phyloP scores from a whole-genome alignment of 2,329 filamentous ascomycete species.

The Cladobotryum mycophilum region DNA sequence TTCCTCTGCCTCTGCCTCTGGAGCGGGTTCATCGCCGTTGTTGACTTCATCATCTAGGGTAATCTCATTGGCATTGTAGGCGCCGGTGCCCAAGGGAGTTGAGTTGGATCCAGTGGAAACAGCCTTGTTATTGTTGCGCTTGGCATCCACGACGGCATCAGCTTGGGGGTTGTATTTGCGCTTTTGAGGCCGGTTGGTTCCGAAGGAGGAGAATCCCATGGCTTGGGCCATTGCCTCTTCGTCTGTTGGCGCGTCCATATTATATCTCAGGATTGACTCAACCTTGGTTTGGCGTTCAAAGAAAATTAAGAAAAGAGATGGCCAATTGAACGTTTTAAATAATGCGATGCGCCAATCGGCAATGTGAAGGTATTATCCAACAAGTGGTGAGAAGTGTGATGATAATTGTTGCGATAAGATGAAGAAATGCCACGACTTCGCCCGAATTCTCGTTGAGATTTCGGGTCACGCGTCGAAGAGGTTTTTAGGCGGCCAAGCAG shows the following conservation, averaged over 20 bases:
- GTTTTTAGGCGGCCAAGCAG: no score
- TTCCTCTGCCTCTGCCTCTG: not conserved
- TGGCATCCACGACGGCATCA: slow-evolving; percentile 35
- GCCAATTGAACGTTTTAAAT: not conserved
- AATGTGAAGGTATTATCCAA: no score
- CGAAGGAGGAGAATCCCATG: slow-evolving; percentile 72
- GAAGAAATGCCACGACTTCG: no score
- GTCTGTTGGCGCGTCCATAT: slow-evolving; percentile 18
- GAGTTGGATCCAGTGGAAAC: slow-evolving; percentile 32
- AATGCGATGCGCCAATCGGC: no score
- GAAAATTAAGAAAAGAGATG: no score
- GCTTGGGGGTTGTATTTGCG: slow-evolving; percentile 56
- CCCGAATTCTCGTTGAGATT: no score
- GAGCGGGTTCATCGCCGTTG: not conserved
- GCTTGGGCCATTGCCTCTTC: slow-evolving; percentile 55
- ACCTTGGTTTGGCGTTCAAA: no score
- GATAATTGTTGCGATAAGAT: no score
- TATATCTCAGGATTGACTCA: not conserved
- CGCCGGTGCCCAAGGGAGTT: slow-evolving; percentile 26
- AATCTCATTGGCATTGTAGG: slow-evolving; percentile 41
- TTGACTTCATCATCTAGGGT: slow-evolving; percentile 33
- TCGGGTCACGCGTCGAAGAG: no score
- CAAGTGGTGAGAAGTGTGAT: no score
- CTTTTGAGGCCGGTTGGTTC: slow-evolving; percentile 48
- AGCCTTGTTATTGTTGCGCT: slow-evolving; percentile 18